Percentiles rank a stretch among this genome's conserved stretches.
These are phyloP conservation scores for Blepharisma stoltei DNA, from an alignment of 73 alveolate species.

Conservation along the genomic window DNA sequence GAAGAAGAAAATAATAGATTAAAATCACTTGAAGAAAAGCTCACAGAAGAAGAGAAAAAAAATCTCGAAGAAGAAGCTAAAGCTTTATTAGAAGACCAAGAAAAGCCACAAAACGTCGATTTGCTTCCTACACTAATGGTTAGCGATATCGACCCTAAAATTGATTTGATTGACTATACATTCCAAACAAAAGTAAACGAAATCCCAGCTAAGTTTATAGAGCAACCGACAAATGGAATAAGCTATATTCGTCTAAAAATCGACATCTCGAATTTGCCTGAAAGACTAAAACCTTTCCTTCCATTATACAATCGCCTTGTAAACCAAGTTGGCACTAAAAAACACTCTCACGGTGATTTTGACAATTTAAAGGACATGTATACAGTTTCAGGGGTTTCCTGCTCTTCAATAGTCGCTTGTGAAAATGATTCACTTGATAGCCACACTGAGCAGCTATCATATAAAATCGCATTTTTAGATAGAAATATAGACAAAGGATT, in stretches of 20 bases:
- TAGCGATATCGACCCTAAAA: constrained; percentile 56
- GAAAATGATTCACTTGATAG: constrained; percentile 21
- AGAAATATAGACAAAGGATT: constrained; percentile 67
- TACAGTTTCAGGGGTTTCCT: constrained; percentile 46
- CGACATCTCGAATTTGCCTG: constrained; percentile 59
- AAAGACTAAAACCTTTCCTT: constrained; percentile 54
- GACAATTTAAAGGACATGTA: constrained; percentile 41
- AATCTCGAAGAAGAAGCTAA: constrained; percentile 53
- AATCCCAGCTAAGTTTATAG: constrained; percentile 27
- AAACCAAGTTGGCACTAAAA: constrained; percentile 71
- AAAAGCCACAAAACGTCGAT: constrained; percentile 48
- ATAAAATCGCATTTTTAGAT: constrained; percentile 66
- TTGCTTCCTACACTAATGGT: constrained; percentile 64
- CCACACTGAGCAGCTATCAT: constrained; percentile 37
- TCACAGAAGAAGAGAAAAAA: constrained; percentile 54
- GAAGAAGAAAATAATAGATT: constrained; percentile 43
- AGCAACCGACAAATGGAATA: constrained; percentile 81
- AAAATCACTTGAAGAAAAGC: constrained; percentile 31
- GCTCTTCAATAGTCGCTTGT: constrained; percentile 24
- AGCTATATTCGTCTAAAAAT: constrained; percentile 62
- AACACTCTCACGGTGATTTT: constrained; percentile 63
- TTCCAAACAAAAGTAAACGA: constrained; percentile 33
- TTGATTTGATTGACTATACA: constrained; percentile 51
- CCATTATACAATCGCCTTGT: constrained; percentile 59
- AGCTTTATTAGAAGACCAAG: constrained; percentile 46